These are phyloP conservation scores for Leishmania lainsoni DNA, from an alignment of 208 protist genomes.

Conservation along the genomic window DNA sequence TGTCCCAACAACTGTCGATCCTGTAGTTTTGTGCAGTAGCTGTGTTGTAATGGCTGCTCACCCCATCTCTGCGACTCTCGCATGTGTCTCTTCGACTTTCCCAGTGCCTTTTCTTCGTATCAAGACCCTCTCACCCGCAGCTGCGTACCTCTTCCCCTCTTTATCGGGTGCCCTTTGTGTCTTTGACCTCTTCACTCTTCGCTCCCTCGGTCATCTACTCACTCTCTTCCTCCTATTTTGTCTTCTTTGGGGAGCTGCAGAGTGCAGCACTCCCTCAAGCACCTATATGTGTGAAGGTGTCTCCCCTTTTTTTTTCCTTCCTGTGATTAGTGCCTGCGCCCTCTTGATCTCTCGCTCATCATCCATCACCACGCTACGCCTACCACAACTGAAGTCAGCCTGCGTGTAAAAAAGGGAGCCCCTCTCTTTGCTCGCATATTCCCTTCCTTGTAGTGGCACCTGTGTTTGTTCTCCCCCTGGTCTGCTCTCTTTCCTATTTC, in stretches of 20 bases:
- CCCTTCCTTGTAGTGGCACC: not conserved
- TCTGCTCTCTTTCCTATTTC: not conserved
- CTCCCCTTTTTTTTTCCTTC: not conserved
- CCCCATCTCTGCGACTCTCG: not conserved
- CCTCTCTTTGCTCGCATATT: not conserved
- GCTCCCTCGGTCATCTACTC: not conserved
- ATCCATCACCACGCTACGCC: not conserved
- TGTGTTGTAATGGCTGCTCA: not conserved
- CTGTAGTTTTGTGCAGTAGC: not conserved
- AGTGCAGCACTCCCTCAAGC: not conserved
- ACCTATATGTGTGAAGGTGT: not conserved
- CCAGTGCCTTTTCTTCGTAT: not conserved
- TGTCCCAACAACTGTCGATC: not conserved
- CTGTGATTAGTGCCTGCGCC: not conserved
- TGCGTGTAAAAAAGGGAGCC: not conserved
- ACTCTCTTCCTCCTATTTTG: not conserved
- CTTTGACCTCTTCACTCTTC: not conserved
- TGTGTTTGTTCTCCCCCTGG: not conserved
- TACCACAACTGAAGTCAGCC: not conserved
- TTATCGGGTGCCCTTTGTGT: slow-evolving; percentile 3
- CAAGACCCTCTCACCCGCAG: not conserved
- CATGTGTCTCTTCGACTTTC: not conserved
- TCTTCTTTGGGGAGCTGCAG: not conserved
- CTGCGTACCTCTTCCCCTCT: not conserved
- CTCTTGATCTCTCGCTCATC: not conserved